These are phyloP conservation scores for Talaromyces sp. DNA, from an alignment of 2,329 filamentous ascomycete genomes.

Conservation along the genomic window DNA sequence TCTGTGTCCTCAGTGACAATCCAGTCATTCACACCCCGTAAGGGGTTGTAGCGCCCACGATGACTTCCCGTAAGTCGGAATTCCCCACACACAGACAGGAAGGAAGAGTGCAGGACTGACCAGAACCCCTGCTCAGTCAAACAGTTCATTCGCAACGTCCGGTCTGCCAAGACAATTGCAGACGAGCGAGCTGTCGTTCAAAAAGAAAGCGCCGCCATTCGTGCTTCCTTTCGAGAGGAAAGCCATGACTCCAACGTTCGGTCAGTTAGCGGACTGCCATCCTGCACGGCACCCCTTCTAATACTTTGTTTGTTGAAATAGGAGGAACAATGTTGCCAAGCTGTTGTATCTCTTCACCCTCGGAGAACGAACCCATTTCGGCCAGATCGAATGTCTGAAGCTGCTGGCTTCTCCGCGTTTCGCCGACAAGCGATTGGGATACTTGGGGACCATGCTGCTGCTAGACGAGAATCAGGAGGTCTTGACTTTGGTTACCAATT, in stretches of 20 bases:
- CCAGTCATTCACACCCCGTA: constrained; percentile 11
- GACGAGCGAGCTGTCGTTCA: constrained; percentile 98
- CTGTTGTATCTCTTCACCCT: constrained; percentile 96
- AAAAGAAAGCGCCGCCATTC: constrained; percentile 96
- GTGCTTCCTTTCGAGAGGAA: constrained; percentile 96
- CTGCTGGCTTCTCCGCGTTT: constrained; percentile 94
- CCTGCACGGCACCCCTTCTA: constrained; percentile 11
- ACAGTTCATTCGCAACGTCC: constrained; percentile 99
- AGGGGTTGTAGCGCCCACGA: constrained; percentile 49
- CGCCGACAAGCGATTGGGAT: constrained; percentile 93
- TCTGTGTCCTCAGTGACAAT: not conserved
- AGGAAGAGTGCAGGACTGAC: constrained; percentile 8
- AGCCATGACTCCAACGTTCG: constrained; percentile 85
- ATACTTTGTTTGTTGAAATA: constrained; percentile 34
- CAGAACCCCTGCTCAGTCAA: constrained; percentile 61
- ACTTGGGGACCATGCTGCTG: constrained; percentile 90
- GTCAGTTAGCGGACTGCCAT: constrained; percentile 47
- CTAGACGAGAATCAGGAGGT: constrained; percentile 99
- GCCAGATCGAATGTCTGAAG: constrained; percentile 98
- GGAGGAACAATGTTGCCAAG: constrained; percentile 98
- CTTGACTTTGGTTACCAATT: constrained; percentile 93
- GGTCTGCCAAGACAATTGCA: constrained; percentile 96
- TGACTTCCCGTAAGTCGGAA: constrained; percentile 51
- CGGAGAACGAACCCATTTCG: constrained; percentile 95
- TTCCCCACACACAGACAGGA: constrained; percentile 14